Base-by-base conservation (phyloP, 495 filamentous ascomycete genomes). In the Tetracladium marchalianum region DNA sequence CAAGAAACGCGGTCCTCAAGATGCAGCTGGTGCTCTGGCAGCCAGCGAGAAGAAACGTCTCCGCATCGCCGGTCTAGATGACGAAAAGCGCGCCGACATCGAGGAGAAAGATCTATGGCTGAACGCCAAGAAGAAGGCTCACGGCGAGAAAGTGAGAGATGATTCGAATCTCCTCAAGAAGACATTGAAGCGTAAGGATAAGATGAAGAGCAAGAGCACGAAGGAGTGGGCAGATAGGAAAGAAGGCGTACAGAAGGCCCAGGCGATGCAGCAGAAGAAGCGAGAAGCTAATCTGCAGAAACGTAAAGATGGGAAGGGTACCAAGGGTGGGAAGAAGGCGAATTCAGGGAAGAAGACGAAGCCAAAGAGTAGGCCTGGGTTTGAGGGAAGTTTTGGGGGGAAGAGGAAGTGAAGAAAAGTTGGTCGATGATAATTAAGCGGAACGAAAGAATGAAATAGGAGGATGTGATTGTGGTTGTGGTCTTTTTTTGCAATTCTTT, bases 51-150 rank as follows among this genome's bases (percentile, higher is more conserved):
- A 85, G 69, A 75, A 84, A 72, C 74, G 84, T 64, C 62, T 78
- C 47, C 70, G 87, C 35, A 56, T 96, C 32, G 74, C 73, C 27
- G 71, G 65, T 27, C 76, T 95, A 63, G 78, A 85, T 50, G 77
- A 80, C 2, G 74, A 78, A 50, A 90, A 95, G 66, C 83, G 80
- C 35, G 82, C 78, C 40, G 84, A 92, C 44, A 76, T 97, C 16
- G 77, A 85, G 49, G 88, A 96, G 65, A 96, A 96, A 67, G 90
- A 98, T 58, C 63, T 79, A 41, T 98, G 92, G 92, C 71, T 93
- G 47, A 90, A 89, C 41, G 92, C 90, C 6, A 79, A 87, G 64
- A 86, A 90, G 62, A 81, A 85, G 19, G 87, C 85, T 3, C 84
- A 90, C 52, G 87, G 92, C 22, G 89, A 95, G 60, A 87, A 88